A percentile compares a stretch with the other conserved stretches of the same genome.
Evolutionary conservation across 2,329 filamentous ascomycete species (phyloP).

Genomic region (Ophiostoma sp.): DNA sequence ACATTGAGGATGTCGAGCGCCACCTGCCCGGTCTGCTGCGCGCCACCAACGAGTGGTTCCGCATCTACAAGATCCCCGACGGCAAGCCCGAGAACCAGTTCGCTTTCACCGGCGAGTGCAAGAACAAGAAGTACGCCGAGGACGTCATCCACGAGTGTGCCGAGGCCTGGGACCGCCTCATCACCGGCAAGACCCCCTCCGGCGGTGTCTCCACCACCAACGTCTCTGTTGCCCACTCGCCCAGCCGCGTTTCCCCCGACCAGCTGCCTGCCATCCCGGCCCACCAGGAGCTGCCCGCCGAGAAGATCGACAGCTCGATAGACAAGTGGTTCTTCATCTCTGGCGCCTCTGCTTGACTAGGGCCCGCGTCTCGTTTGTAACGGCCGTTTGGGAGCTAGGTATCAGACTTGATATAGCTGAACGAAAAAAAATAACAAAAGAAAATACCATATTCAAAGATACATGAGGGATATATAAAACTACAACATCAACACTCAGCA

Average conservation of each 20-base stretch:
- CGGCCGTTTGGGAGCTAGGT: background rate
- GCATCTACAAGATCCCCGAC: slow-evolving; percentile 99
- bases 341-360: slow-evolving; percentile 71
- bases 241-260: slow-evolving; percentile 61
- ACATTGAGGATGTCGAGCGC: slow-evolving; percentile 97
- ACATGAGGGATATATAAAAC: too few relatives aligned
- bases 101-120: slow-evolving; percentile 99
- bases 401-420: slow-evolving; percentile 1
- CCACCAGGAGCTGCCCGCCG: slow-evolving; percentile 73
- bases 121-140: slow-evolving; percentile 99
- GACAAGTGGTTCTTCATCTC: slow-evolving; percentile 99
- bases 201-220: slow-evolving; percentile 83
- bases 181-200: slow-evolving; percentile 77
- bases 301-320: slow-evolving; percentile 89
- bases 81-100: slow-evolving; percentile 99
- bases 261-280: slow-evolving; percentile 71
- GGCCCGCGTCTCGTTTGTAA: slow-evolving; percentile 22
- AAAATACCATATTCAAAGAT: background rate
- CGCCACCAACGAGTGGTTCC: slow-evolving; percentile 99
- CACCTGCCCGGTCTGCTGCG: slow-evolving; percentile 94
- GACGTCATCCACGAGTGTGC: slow-evolving; percentile 93
- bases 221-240: slow-evolving; percentile 66
- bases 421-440: background rate
- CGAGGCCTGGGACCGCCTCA: slow-evolving; percentile 95
- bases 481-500: too few relatives aligned